Conservation (phyloP, 192 early-diverging fungal genomes). For the Backusella psychrophila region DNA sequence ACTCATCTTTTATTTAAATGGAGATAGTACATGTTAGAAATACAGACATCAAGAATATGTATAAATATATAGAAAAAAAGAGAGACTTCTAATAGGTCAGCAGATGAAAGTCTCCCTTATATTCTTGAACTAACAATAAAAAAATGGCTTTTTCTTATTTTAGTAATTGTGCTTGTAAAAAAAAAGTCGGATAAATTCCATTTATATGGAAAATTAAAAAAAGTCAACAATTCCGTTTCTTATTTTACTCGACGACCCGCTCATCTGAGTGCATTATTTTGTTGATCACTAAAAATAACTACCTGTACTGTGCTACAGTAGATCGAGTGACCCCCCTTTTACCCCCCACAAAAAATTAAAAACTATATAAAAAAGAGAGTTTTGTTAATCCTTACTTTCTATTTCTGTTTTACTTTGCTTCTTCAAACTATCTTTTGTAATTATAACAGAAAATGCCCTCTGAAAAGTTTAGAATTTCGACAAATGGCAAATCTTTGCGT, state of each 20-base stretch:
- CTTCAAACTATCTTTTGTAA: neutral
- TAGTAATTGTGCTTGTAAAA: constrained; percentile 4
- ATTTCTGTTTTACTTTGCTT: neutral
- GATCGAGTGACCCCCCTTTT: neutral
- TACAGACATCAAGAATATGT: neutral
- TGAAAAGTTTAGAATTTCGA: constrained; percentile 15
- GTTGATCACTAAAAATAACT: constrained; percentile 1
- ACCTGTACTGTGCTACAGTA: neutral
- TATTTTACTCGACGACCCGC: neutral
- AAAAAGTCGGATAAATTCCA: constrained; percentile 3
- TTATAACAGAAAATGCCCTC: constrained; percentile 3
- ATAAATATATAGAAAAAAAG: neutral
- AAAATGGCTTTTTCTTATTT: neutral
- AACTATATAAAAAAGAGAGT: neutral
- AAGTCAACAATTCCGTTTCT: neutral
- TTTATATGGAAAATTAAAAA: neutral
- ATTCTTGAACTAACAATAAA: neutral
- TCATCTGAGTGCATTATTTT: constrained; percentile 1
- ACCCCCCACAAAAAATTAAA: neutral
- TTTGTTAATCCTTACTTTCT: neutral
- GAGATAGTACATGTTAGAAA: neutral
- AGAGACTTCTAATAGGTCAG: neutral
- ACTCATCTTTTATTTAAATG: neutral
- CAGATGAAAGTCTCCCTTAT: neutral
- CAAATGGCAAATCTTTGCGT: constrained; percentile 7